A percentile compares a stretch with the other conserved stretches of the same genome.
phyloP scores from a whole-genome alignment of 768 basidiomycete species.

The Auriscalpium vulgare region DNA sequence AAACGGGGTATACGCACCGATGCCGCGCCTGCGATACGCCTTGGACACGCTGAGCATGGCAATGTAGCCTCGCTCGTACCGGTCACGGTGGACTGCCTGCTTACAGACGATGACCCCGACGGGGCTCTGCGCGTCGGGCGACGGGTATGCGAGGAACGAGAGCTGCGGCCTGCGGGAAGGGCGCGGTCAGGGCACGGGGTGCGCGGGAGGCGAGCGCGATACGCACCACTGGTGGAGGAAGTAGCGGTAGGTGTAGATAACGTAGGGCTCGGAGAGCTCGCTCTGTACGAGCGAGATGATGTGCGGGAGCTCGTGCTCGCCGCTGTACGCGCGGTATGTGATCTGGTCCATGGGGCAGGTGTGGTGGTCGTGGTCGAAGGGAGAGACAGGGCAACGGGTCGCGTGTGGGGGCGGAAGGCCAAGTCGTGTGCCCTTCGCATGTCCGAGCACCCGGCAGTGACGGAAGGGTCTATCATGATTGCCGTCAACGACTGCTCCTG shows the following conservation, averaged over 20 bases:
- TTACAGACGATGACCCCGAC: conserved; percentile 96
- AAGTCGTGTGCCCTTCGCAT: too few species aligned
- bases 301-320: conserved; percentile 71
- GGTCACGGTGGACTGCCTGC: conserved; percentile 78
- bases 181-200: conserved; percentile 22
- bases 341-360: conserved; percentile 5
- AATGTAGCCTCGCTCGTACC: conserved; percentile 85
- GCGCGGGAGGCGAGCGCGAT: neutral
- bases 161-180: conserved; percentile 68
- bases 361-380: neutral
- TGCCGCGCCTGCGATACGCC: conserved; percentile 81
- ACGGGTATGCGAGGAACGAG: conserved; percentile 47
- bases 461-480: too few species aligned
- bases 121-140: conserved; percentile 34
- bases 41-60: conserved; percentile 93
- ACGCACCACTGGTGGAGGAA: conserved; percentile 93
- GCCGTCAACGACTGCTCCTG: too few species aligned
- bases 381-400: too few species aligned
- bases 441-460: too few species aligned
- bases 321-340: conserved; percentile 61
- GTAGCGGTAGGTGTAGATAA: conserved; percentile 94
- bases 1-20: conserved; percentile 53
- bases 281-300: conserved; percentile 85
- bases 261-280: conserved; percentile 93
- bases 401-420: too few species aligned